Conservation (phyloP, 371 early-diverging fungal species). For the Blastocladiella emersonii region DNA sequence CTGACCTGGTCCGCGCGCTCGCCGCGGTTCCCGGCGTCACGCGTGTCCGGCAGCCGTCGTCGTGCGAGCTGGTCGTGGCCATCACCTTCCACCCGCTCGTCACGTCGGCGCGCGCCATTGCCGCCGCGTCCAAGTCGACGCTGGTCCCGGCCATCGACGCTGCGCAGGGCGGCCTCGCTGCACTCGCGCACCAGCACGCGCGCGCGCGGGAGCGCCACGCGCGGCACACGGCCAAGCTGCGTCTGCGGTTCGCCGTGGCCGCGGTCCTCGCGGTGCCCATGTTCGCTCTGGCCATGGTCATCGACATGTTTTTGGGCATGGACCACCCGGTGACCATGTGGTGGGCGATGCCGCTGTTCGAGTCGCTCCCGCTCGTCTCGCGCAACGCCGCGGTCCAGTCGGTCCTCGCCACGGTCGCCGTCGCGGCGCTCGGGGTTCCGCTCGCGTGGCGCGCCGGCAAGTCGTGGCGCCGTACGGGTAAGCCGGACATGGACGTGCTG, state of each 20-base stretch:
- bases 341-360: conserved; percentile 15
- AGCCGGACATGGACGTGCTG: conserved; percentile 54
- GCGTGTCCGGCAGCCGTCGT: not conserved
- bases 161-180: conserved; percentile 16
- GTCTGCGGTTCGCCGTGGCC: conserved; percentile 33
- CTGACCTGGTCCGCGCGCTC: not conserved
- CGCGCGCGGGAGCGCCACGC: conserved; percentile 30
- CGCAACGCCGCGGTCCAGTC: conserved; percentile 34
- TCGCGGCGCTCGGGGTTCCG: conserved; percentile 39
- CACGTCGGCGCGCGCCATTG: not conserved
- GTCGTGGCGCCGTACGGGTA: conserved; percentile 37
- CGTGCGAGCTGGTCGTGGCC: not conserved
- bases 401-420: conserved; percentile 38
- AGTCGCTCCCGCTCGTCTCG: conserved; percentile 27
- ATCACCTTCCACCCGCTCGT: not conserved
- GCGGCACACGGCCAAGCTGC: conserved; percentile 24
- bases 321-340: conserved; percentile 20
- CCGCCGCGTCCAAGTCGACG: not conserved
- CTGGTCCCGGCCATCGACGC: conserved; percentile 7
- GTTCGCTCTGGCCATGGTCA: conserved; percentile 41
- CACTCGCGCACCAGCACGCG: conserved; percentile 20
- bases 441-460: conserved; percentile 33
- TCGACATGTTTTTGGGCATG: conserved; percentile 38
- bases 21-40: not conserved
- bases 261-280: conserved; percentile 44